Evolutionary conservation across 768 basidiomycete genomes (phyloP), one percentile per base, ranked within the genome.

Genomic region (Pholiota microspora): DNA sequence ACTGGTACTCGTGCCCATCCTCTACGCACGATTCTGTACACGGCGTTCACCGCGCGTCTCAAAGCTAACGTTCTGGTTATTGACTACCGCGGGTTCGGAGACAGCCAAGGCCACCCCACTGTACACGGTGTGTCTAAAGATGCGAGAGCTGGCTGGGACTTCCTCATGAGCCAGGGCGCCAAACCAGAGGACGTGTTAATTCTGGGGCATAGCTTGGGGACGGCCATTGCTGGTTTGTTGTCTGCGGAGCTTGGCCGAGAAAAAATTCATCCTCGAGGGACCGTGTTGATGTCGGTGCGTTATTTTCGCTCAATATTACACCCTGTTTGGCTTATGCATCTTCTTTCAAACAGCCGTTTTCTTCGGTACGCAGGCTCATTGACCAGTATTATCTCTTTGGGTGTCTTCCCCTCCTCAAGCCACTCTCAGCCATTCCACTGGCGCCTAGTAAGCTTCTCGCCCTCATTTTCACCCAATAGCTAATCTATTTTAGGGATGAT

Each of bases 81-180:
- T 18, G 90, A 92, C 67, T 92, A 92, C 64, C 76, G 89, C 46
- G 89, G 89, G 0, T 92, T 85, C 59, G 90, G 73, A 3, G 88
- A 92, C 65, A 88, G 86, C 16, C 75, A 79, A 3, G 85, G 86
- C 1, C 64, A 71, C 0, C 89, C 89, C 1, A 78, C 77, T 4
- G 81, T 88, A 48, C 62, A 67, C 1, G 89, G 90, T 0, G 75
- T 91, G 3, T 62, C 75, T 12, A 62, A 62, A 45, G 85, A 92
- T 59, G 87, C 87, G 0, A 67, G 77, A 15, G 73, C 85, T 0
- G 85, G 78, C 0, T 92, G 83, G 81, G 77, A 86, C 60, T 92
- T 80, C 73, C 71, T 89, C 4, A 69, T 79, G 6, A 66, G 68
- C 7, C 72, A 76, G 24, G 82, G 82, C 0, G 82, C 83, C 0